phyloP scores from a whole-genome alignment of 305 asterid species.

The Solanum hybrid region DNA sequence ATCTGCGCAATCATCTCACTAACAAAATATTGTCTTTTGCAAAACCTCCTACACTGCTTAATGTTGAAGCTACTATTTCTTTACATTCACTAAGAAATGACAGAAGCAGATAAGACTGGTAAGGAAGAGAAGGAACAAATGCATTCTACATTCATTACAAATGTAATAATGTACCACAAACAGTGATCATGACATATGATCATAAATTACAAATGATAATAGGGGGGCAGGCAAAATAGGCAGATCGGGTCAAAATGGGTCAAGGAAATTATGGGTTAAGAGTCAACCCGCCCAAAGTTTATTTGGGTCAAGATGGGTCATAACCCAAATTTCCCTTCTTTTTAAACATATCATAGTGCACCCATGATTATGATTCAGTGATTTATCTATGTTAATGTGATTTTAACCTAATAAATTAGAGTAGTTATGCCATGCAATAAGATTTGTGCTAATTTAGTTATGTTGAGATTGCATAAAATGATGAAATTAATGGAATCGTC shows the following conservation, averaged over 20 bases:
- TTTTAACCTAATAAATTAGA: background rate
- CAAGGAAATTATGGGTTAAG: background rate
- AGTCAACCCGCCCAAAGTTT: background rate
- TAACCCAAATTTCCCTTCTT: background rate
- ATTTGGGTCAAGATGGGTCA: background rate
- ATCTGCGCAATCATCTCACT: background rate
- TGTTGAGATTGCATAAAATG: background rate
- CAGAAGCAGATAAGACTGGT: background rate
- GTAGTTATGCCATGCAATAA: background rate
- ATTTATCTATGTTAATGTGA: background rate
- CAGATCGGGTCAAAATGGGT: background rate
- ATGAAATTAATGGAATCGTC: background rate
- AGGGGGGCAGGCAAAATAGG: background rate
- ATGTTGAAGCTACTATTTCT: background rate
- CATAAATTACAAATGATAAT: background rate
- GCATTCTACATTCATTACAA: background rate
- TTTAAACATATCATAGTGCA: background rate
- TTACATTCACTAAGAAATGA: background rate
- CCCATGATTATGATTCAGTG: background rate
- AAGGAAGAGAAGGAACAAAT: background rate
- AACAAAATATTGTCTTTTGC: background rate
- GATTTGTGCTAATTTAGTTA: background rate
- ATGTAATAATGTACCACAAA: background rate
- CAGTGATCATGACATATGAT: background rate
- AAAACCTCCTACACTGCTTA: background rate